phyloP scores from a whole-genome alignment of 1,284 basidiomycete genomes.

The Schizophyllum commune region DNA sequence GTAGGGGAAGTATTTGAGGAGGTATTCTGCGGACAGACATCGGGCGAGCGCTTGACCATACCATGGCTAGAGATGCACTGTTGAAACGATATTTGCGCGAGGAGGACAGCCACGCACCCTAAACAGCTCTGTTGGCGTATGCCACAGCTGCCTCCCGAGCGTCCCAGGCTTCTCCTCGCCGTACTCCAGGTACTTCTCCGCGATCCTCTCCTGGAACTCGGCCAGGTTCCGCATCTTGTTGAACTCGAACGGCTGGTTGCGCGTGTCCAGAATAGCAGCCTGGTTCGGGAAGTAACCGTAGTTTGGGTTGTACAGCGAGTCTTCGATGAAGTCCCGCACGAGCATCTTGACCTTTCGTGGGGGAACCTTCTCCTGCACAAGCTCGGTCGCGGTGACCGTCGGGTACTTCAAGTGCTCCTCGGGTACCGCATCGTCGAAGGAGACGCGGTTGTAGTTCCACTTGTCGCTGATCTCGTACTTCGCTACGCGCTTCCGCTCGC shows the following conservation, averaged over 20 bases:
- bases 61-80: slow-evolving; percentile 60
- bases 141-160: slow-evolving; percentile 92
- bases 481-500: neutral
- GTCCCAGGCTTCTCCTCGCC: slow-evolving; percentile 56
- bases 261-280: slow-evolving; percentile 77
- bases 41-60: slow-evolving; percentile 89
- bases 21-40: slow-evolving; percentile 86
- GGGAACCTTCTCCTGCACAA: slow-evolving; percentile 53
- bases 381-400: slow-evolving; percentile 68
- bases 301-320: slow-evolving; percentile 92
- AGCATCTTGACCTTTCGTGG: slow-evolving; percentile 90
- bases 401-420: slow-evolving; percentile 47
- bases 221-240: slow-evolving; percentile 53
- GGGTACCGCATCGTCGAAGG: slow-evolving; percentile 39
- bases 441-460: slow-evolving; percentile 65
- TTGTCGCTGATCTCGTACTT: slow-evolving; percentile 29
- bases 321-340: slow-evolving; percentile 94
- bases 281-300: slow-evolving; percentile 97
- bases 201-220: slow-evolving; percentile 80
- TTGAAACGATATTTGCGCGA: neutral
- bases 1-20: slow-evolving; percentile 91
- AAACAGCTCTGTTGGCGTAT: slow-evolving; percentile 97
- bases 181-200: slow-evolving; percentile 67
- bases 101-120: slow-evolving; percentile 54
- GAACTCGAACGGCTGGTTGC: slow-evolving; percentile 70